Evolutionary conservation across 768 basidiomycete species (phyloP), one percentile per base, ranked within the genome.

Genomic region (Auriscalpium vulgare): DNA sequence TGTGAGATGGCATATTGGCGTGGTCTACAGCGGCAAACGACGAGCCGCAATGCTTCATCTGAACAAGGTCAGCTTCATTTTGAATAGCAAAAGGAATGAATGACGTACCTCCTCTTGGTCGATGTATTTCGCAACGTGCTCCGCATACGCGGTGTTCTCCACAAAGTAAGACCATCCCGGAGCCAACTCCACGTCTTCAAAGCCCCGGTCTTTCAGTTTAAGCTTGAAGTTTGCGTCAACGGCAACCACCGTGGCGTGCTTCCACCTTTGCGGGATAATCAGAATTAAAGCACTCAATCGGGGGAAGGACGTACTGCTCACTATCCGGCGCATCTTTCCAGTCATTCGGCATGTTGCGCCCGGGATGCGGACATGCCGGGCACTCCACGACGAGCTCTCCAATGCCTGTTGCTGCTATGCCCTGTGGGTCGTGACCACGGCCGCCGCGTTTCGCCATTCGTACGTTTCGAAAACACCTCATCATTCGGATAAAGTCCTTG

Each of bases 351-450:
- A 65, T 43, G 56, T 66, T 68, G 8, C 36, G 21, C 5, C 51
- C 55, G 7, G 63, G 64, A 4, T 60, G 54, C 9, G 67, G 66
- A 36, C 67, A 68, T 2, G 66, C 66, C 0, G 60, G 66, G 51
- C 66, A 68, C 8, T 45, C 40, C 14, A 67, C 37, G 2, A 57
- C 63, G 1, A 63, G 56, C 10, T 52, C 51, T 11, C 66, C 66
- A 0, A 47, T 17, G 2, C 4, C 11, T 0, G 60, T 63, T 2
- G 14, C 53, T 3, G 45, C 17, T 2, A 62, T 23, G 4, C 63
- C 66, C 4, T 17, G 37, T n/a, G 63, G 50, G 36, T 62, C 57
- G 47, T 66, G 61, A 4, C 56, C 67, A 3, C 60, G 51, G 3
- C 63, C 66, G 1, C 49, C 57, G 0, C 65, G 60, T 49, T 63